Percentiles rank a stretch among this genome's conserved stretches.
These are phyloP conservation scores for Fraxinus velutina DNA, from an alignment of 305 asterid genomes.

Conservation along the genomic window DNA sequence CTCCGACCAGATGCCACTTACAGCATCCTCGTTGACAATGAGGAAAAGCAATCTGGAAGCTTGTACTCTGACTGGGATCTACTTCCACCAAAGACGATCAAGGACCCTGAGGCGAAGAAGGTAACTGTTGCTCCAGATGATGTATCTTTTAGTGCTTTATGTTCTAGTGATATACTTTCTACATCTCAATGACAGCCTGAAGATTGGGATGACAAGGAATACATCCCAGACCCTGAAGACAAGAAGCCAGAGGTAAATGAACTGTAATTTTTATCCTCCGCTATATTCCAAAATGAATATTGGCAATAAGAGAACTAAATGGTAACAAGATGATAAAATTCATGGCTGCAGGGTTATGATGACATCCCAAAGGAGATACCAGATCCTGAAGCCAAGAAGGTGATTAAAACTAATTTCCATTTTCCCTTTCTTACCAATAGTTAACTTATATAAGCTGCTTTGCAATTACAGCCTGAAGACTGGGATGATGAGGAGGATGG, in stretches of 20 bases:
- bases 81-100: too few relatives aligned
- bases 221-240: too few relatives aligned
- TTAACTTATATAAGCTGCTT: neutral
- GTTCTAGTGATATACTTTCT: too few relatives aligned
- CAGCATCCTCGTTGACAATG: too few relatives aligned
- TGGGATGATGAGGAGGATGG: conserved; percentile 99
- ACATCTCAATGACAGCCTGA: too few relatives aligned
- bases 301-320: neutral
- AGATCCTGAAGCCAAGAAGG: conserved; percentile 93
- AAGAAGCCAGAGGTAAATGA: conserved; percentile 56
- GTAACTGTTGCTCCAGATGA: too few relatives aligned
- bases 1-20: too few relatives aligned
- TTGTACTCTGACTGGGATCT: too few relatives aligned
- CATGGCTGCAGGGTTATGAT: conserved; percentile 72
- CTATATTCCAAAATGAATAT: neutral
- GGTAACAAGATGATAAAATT: neutral
- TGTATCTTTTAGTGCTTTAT: too few relatives aligned
- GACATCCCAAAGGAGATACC: conserved; percentile 87
- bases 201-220: too few relatives aligned
- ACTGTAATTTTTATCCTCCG: neutral
- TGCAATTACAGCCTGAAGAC: conserved; percentile 77
- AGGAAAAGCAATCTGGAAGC: too few relatives aligned
- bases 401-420: conserved; percentile 19
- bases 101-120: too few relatives aligned
- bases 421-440: neutral